phyloP scores from a whole-genome alignment of 2,329 filamentous ascomycete genomes.

The Plectosphaerella sp. region DNA sequence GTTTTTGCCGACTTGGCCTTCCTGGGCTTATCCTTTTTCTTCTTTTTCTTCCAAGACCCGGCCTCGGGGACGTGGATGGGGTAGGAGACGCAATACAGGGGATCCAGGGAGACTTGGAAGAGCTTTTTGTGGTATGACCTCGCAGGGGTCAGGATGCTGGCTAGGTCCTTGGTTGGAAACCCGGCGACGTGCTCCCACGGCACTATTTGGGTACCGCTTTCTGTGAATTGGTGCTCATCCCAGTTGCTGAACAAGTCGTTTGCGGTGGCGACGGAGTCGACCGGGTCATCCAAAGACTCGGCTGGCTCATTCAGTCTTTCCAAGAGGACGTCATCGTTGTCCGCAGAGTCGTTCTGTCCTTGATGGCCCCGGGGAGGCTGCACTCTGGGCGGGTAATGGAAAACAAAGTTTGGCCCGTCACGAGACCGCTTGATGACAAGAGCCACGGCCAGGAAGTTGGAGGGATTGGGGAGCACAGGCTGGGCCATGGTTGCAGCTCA shows the following conservation, averaged over 20 bases:
- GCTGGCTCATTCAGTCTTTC: constrained; percentile 38
- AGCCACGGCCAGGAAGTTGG: constrained; percentile 64
- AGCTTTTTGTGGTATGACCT: constrained; percentile 73
- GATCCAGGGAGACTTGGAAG: constrained; percentile 79
- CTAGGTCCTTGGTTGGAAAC: constrained; percentile 71
- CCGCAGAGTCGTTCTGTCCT: constrained; percentile 25
- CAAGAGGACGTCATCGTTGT: constrained; percentile 47
- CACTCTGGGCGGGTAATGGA: constrained; percentile 74
- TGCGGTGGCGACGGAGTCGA: constrained; percentile 24
- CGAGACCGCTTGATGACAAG: constrained; percentile 71
- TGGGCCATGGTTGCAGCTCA: constrained; percentile 34
- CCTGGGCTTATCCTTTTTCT: constrained; percentile 34
- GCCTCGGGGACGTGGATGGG: constrained; percentile 78
- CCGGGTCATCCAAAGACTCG: constrained; percentile 20
- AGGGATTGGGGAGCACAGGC: constrained; percentile 43
- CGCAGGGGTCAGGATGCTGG: constrained; percentile 73
- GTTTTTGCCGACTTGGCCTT: constrained; percentile 13
- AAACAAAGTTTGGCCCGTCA: constrained; percentile 77
- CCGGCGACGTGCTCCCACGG: constrained; percentile 72
- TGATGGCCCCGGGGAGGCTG: constrained; percentile 30
- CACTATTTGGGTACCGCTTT: constrained; percentile 52
- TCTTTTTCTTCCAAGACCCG: constrained; percentile 69
- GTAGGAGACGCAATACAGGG: constrained; percentile 75
- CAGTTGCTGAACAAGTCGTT: constrained; percentile 34
- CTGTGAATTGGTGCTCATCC: constrained; percentile 52